A percentile compares a stretch with the other conserved stretches of the same genome.
Evolutionary conservation across 495 filamentous ascomycete species (phyloP).

Genomic region (Aspergillus olivimuriae): DNA sequence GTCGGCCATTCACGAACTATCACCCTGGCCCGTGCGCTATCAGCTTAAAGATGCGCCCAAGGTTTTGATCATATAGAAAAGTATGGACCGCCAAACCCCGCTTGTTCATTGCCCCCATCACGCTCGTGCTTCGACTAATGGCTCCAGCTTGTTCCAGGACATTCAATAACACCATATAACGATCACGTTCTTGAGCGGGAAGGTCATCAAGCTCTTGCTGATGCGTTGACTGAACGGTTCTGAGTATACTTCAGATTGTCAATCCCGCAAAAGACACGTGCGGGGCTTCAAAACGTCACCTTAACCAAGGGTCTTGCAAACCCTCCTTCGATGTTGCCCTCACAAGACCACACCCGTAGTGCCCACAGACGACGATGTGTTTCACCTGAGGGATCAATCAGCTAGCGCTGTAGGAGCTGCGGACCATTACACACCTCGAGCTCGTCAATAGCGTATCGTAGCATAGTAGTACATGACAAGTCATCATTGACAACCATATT

Average conservation of each 20-base stretch:
- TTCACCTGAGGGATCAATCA: neutral
- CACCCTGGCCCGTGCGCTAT: too few species aligned
- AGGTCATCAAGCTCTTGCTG: neutral
- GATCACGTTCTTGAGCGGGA: neutral
- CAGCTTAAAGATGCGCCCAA: too few species aligned
- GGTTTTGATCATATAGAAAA: neutral
- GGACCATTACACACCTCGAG: neutral
- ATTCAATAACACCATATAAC: neutral
- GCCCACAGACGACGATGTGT: slow-evolving; percentile 2
- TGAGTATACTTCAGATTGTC: neutral
- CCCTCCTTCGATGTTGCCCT: neutral
- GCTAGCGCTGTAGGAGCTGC: neutral
- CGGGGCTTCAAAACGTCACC: neutral
- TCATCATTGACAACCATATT: neutral
- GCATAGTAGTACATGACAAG: neutral
- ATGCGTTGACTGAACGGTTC: neutral
- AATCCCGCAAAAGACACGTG: neutral
- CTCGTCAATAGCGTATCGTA: neutral
- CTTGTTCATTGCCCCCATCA: neutral
- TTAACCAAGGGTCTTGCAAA: neutral
- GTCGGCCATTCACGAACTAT: too few species aligned
- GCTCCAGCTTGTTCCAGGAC: neutral
- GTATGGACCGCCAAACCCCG: neutral
- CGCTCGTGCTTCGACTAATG: neutral
- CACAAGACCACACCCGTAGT: slow-evolving; percentile 1